A percentile compares a stretch with the other conserved stretches of the same genome.
Conservation (phyloP, 331 rosid genomes). For the Cucumis variabilis region DNA sequence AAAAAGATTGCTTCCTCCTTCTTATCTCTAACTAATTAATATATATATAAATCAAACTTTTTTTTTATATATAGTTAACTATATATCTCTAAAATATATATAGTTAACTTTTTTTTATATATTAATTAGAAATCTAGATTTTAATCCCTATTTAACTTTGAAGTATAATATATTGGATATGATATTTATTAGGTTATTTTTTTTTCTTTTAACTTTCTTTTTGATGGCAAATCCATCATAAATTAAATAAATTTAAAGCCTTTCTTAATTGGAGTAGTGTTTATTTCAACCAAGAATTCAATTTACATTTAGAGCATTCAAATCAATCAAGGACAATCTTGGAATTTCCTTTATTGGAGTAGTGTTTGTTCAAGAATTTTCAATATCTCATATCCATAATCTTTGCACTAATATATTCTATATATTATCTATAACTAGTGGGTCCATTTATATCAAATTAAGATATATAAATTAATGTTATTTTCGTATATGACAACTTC, state of each 20-base stretch:
- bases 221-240: neutral
- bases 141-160: too few relatives aligned
- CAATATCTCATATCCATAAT: neutral
- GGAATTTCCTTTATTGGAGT: neutral
- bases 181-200: too few relatives aligned
- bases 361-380: neutral
- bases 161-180: too few relatives aligned
- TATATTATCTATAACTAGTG: neutral
- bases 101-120: too few relatives aligned
- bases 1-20: neutral
- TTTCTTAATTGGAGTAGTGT: neutral
- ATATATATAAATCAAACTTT: too few relatives aligned
- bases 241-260: neutral
- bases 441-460: neutral
- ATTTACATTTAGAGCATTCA: neutral
- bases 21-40: neutral
- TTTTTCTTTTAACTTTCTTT: neutral
- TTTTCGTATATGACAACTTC: too few relatives aligned
- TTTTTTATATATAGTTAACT: too few relatives aligned
- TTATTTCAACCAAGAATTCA: neutral
- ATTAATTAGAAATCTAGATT: too few relatives aligned
- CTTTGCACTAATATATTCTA: neutral
- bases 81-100: too few relatives aligned
- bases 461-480: too few relatives aligned
- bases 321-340: neutral